Evolutionary conservation across 1,284 basidiomycete genomes (phyloP), one percentile per base, ranked within the genome.

Genomic region (Tilletia horrida): DNA sequence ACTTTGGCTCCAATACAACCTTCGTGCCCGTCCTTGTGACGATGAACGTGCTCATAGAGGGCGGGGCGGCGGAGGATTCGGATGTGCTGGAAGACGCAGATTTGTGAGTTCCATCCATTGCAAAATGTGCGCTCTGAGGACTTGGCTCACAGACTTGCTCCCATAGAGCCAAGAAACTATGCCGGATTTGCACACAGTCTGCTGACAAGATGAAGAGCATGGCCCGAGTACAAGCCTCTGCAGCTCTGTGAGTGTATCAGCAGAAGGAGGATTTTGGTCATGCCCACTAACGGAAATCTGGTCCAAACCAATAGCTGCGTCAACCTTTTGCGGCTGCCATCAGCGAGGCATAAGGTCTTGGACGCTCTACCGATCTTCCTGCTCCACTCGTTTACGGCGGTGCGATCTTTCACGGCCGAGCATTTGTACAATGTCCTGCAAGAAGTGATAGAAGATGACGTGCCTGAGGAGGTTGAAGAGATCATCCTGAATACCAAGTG

Each of bases 1-100:
- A 72, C 18, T 74, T 73, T 40, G 69, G 70, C 18, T 66, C 76
- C 42, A 79, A 78, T 63, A 64, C 73, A 0, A 63, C 71, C 21
- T 73, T 76, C 43, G 55, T 79, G 3, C 75, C 78, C 13, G 62
- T 68, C 16, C 35, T 78, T 0, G 43, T 59, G 18, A 71, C 73
- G 2, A 64, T 70, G 13, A 71, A 69, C 16, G 67, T 75, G 18
- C 40, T 79, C 3, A 64, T 79, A 55, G 77, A 79, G 21, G 67
- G 68, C 25, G 76, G 69, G 1, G 67, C 67, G 2, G 25, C 8
- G 18, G 42, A 63, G 6, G 42, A 64, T 18, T 16, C 11, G 16
- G 44, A 47, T 27, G 35, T 25, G 42, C 18, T 31, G 11, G 50
- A 59, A 9, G 64, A 44, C 40, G 59, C 29, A 13, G 31, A 42